Evolutionary conservation across 805 yeast genomes (phyloP).

Genomic region (Sugiyamaella floridensis): DNA sequence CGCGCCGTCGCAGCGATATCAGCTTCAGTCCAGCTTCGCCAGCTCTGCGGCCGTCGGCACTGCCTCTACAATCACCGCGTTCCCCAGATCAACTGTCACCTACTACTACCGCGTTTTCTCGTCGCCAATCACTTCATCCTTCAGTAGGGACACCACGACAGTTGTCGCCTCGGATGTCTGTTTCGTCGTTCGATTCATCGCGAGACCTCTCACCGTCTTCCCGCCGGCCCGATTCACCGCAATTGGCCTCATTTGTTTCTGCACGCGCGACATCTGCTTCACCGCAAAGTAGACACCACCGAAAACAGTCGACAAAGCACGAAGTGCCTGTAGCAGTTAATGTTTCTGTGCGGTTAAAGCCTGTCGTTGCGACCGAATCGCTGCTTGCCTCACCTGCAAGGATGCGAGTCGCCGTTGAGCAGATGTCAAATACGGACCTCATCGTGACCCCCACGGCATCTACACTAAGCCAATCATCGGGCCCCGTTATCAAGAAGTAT

Average conservation of each 20-base stretch:
- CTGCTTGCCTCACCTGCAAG: not conserved
- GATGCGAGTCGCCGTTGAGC: not conserved
- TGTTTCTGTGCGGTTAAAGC: slow-evolving; percentile 11
- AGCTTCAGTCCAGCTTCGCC: not conserved
- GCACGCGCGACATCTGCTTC: not conserved
- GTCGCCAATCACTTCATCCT: not conserved
- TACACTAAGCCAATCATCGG: not conserved
- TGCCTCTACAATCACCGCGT: not conserved
- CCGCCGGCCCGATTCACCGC: not conserved
- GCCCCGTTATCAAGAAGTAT: slow-evolving; percentile 12
- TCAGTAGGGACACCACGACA: not conserved
- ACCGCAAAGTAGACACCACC: not conserved
- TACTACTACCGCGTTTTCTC: not conserved
- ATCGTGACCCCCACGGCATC: not conserved
- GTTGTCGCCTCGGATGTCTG: not conserved
- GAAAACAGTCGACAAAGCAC: not conserved
- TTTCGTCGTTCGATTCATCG: not conserved
- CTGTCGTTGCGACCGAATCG: not conserved
- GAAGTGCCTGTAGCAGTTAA: slow-evolving; percentile 5
- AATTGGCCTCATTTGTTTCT: not conserved
- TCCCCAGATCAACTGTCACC: not conserved
- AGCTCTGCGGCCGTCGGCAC: not conserved
- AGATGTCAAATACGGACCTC: not conserved
- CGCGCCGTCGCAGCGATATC: not conserved
- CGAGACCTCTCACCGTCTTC: not conserved